These are phyloP conservation scores for Tephrocybe sp. DNA, from an alignment of 768 basidiomycete species.

Conservation along the genomic window DNA sequence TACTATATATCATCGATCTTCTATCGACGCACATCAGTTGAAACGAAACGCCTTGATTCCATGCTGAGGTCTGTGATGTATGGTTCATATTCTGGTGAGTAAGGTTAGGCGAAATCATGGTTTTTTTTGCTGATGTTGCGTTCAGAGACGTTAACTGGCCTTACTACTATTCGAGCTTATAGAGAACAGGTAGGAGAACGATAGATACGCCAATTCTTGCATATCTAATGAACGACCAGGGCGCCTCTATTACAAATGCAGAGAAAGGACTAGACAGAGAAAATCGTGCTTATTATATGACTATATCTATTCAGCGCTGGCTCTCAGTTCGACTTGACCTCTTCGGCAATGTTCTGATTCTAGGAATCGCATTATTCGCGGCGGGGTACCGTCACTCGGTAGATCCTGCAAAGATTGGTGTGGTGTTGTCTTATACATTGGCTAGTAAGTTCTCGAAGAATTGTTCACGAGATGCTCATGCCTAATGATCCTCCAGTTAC, in stretches of 20 bases:
- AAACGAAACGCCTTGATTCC: slow-evolving; percentile 66
- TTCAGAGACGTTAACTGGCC: slow-evolving; percentile 60
- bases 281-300: slow-evolving; percentile 66
- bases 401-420: slow-evolving; percentile 61
- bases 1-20: slow-evolving; percentile 56
- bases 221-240: slow-evolving; percentile 24
- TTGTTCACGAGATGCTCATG: slow-evolving; percentile 6
- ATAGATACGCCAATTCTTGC: neutral
- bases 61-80: slow-evolving; percentile 59
- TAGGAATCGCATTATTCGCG: slow-evolving; percentile 72
- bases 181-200: slow-evolving; percentile 42
- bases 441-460: too few relatives aligned
- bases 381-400: slow-evolving; percentile 56
- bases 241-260: slow-evolving; percentile 48
- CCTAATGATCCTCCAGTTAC: slow-evolving; percentile 37
- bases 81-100: slow-evolving; percentile 54
- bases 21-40: slow-evolving; percentile 62
- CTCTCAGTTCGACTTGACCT: slow-evolving; percentile 63
- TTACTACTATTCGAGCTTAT: slow-evolving; percentile 65
- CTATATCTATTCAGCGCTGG: slow-evolving; percentile 66
- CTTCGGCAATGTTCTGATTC: slow-evolving; percentile 64
- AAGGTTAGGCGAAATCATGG: neutral
- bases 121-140: neutral
- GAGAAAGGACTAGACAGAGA: slow-evolving; percentile 57
- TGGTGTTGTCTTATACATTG: slow-evolving; percentile 57